These are phyloP conservation scores for Melampsora occidentalis DNA, from an alignment of 1,284 basidiomycete genomes.

Conservation along the genomic window DNA sequence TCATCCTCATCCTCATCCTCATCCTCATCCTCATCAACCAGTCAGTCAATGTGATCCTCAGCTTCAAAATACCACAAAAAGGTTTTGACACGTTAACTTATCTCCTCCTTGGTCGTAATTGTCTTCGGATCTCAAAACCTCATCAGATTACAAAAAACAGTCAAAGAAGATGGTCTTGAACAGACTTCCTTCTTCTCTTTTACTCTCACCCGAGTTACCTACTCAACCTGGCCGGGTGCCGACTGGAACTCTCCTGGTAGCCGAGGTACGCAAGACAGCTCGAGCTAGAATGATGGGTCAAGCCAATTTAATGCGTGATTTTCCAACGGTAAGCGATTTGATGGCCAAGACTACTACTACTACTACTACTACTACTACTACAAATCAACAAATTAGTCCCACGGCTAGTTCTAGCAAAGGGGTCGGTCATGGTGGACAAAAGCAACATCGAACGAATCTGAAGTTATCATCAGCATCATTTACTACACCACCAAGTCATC, in stretches of 20 bases:
- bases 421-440: neutral
- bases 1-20: too few species aligned
- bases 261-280: neutral
- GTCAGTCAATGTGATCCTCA: too few species aligned
- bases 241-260: constrained; percentile 17
- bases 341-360: neutral
- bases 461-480: neutral
- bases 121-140: too few species aligned
- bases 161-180: neutral
- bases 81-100: too few species aligned
- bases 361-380: neutral
- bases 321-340: neutral
- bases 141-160: too few species aligned
- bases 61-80: too few species aligned
- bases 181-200: constrained; percentile 12
- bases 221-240: neutral
- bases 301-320: neutral
- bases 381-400: neutral
- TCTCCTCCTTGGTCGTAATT: too few species aligned
- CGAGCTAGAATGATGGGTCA: constrained; percentile 18
- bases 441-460: neutral
- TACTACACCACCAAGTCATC: constrained; percentile 5
- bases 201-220: constrained; percentile 18
- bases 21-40: too few species aligned
- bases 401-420: neutral